These are phyloP conservation scores for Dichotomopilus funicola DNA, from an alignment of 2,329 filamentous ascomycete genomes.

Conservation along the genomic window DNA sequence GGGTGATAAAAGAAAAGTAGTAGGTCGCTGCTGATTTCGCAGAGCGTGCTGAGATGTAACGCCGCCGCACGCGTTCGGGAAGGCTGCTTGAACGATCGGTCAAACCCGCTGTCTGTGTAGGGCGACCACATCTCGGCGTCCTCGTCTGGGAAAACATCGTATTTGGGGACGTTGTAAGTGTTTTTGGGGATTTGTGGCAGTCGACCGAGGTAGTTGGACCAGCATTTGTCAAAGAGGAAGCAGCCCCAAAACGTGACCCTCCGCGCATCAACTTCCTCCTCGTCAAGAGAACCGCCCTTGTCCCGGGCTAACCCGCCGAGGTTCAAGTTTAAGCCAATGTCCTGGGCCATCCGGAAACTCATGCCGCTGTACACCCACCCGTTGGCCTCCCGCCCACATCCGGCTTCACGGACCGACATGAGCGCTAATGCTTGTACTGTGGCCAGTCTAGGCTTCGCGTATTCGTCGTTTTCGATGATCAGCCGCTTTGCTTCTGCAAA, in stretches of 20 bases:
- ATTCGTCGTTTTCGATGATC: conserved; percentile 86
- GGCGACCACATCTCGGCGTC: conserved; percentile 82
- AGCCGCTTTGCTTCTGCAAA: conserved; percentile 88
- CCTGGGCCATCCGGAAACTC: conserved; percentile 95
- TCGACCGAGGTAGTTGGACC: conserved; percentile 93
- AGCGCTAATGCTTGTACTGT: conserved; percentile 90
- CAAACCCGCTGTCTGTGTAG: conserved; percentile 77
- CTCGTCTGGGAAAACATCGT: conserved; percentile 84
- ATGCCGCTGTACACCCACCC: conserved; percentile 99
- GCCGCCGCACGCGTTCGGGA: conserved; percentile 76
- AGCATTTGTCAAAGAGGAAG: conserved; percentile 97
- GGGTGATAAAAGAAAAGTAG: conserved; percentile 90
- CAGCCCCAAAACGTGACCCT: conserved; percentile 96
- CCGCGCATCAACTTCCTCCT: conserved; percentile 81
- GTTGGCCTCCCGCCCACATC: conserved; percentile 87
- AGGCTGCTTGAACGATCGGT: conserved; percentile 66
- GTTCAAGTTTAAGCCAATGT: conserved; percentile 86
- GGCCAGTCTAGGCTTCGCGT: conserved; percentile 78
- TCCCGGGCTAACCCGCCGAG: conserved; percentile 57
- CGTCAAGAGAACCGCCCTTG: conserved; percentile 52
- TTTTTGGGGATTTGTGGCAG: conserved; percentile 77
- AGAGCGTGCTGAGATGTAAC: conserved; percentile 73
- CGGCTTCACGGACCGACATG: conserved; percentile 95
- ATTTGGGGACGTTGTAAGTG: conserved; percentile 77
- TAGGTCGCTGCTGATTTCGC: conserved; percentile 89